These are phyloP conservation scores for Dryas integrifolia DNA, from an alignment of 331 rosid species.

Conservation along the genomic window DNA sequence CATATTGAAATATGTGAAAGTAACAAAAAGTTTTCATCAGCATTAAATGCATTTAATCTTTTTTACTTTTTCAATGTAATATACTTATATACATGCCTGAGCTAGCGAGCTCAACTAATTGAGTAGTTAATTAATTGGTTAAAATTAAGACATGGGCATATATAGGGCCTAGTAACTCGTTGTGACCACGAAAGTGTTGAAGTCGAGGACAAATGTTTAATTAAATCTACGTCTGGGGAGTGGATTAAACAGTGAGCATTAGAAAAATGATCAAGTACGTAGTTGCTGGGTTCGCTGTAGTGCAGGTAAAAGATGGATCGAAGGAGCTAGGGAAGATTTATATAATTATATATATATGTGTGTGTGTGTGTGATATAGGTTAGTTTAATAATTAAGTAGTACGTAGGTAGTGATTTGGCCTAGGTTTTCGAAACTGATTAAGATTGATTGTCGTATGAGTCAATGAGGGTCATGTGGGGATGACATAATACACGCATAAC, in stretches of 20 bases:
- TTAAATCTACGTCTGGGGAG: constrained; percentile 16
- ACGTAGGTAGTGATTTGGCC: constrained; percentile 13
- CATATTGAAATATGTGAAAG: neutral
- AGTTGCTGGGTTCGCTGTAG: neutral
- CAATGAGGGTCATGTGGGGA: constrained; percentile 36
- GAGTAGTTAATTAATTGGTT: neutral
- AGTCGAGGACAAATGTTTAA: constrained; percentile 21
- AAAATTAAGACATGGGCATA: constrained; percentile 13
- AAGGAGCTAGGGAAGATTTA: neutral
- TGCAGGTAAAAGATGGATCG: neutral
- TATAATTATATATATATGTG: neutral
- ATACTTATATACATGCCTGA: neutral
- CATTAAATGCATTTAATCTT: neutral
- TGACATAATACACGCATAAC: constrained; percentile 31
- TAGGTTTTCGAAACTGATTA: constrained; percentile 27
- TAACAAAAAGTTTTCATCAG: too few relatives aligned
- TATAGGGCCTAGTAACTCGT: constrained; percentile 34
- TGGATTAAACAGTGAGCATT: constrained; percentile 17
- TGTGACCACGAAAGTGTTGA: constrained; percentile 8
- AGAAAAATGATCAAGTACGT: constrained; percentile 11
- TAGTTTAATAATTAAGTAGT: neutral
- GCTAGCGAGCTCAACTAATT: neutral
- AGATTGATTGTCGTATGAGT: constrained; percentile 13
- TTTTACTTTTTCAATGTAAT: constrained; percentile 7
- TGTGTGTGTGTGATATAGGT: too few relatives aligned